Evolutionary conservation across 768 basidiomycete species (phyloP).

Genomic region (Zangia roseola): DNA sequence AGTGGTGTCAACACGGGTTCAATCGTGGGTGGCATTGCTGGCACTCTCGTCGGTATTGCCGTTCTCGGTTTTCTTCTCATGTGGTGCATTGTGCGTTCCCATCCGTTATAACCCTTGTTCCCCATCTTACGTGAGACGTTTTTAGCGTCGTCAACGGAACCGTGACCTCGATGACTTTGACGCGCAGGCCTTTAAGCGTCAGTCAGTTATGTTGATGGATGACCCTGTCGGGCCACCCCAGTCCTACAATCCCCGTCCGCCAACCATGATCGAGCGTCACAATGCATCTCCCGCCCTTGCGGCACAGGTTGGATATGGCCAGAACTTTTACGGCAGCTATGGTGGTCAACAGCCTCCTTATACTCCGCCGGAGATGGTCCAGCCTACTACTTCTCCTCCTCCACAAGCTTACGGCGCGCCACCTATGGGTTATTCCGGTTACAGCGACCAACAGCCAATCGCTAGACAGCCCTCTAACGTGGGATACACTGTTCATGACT

Average conservation of each 20-base stretch:
- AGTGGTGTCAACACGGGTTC: constrained; percentile 31
- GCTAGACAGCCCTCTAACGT: constrained; percentile 16
- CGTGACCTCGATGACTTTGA: constrained; percentile 46
- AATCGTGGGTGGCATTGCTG: constrained; percentile 44
- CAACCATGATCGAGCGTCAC: constrained; percentile 62
- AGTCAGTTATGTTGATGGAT: constrained; percentile 58
- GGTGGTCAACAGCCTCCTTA: constrained; percentile 24
- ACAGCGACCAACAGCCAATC: constrained; percentile 28
- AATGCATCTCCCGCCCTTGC: constrained; percentile 31
- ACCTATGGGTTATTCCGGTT: constrained; percentile 20
- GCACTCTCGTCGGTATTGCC: constrained; percentile 44
- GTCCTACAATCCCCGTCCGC: constrained; percentile 55
- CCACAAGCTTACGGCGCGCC: constrained; percentile 24
- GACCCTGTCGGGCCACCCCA: constrained; percentile 44
- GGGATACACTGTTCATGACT: constrained; percentile 25
- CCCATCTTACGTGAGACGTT: constrained; percentile 4
- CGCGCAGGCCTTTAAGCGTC: constrained; percentile 56
- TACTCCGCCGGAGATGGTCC: constrained; percentile 16
- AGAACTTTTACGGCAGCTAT: constrained; percentile 27
- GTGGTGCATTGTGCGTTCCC: constrained; percentile 45
- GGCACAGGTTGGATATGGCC: constrained; percentile 17
- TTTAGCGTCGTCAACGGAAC: constrained; percentile 44
- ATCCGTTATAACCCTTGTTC: not conserved
- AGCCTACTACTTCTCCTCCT: constrained; percentile 10
- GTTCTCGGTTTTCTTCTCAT: constrained; percentile 39